phyloP scores from a whole-genome alignment of 352 stramenopile species.

The Phytophthora fragariaefolia region DNA sequence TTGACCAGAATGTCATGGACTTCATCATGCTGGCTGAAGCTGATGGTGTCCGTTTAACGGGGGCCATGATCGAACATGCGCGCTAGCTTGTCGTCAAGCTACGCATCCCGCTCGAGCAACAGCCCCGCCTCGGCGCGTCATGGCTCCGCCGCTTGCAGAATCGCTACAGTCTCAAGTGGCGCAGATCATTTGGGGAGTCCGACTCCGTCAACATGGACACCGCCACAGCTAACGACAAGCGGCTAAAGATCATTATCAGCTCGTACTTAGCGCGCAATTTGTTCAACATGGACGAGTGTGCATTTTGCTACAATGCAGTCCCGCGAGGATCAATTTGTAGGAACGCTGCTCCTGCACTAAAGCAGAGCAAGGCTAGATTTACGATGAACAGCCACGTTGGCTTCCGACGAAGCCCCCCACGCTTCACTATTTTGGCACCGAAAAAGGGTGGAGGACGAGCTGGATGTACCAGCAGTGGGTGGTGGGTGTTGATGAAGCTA shows the following conservation, averaged over 20 bases:
- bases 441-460: constrained; percentile 9
- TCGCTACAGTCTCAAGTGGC: background rate
- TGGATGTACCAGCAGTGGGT: constrained; percentile 17
- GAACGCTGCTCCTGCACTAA: background rate
- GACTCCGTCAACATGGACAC: background rate
- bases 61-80: constrained; percentile 1
- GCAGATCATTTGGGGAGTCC: background rate
- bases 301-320: constrained; percentile 1
- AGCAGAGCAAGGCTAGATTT: background rate
- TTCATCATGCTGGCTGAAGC: constrained; percentile 9
- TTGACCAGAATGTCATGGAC: constrained; percentile 9
- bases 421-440: constrained; percentile 11
- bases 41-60: background rate
- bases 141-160: background rate
- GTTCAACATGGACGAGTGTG: constrained; percentile 2
- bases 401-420: background rate
- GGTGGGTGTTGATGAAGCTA: constrained; percentile 5
- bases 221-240: background rate
- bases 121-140: background rate
- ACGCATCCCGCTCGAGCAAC: background rate
- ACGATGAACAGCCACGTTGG: background rate
- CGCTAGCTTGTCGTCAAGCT: background rate
- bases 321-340: background rate
- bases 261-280: background rate
- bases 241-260: background rate